These are phyloP conservation scores for Sugiyamaella qingdaonensis DNA, from an alignment of 805 yeast genomes.

Conservation along the genomic window DNA sequence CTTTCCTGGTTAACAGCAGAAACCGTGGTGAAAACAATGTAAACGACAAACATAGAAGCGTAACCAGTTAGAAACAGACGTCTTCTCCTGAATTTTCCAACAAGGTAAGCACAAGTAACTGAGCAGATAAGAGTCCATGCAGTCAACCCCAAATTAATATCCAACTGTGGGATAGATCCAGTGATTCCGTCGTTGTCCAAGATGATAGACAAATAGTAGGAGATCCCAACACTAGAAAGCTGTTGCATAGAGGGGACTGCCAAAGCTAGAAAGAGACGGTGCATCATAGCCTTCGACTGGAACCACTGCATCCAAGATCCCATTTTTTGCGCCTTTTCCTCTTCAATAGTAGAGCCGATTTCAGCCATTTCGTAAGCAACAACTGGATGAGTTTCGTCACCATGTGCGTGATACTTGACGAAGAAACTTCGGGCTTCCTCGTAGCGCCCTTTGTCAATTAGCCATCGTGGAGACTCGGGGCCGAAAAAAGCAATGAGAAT, in stretches of 20 bases:
- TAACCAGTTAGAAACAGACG: conserved; percentile 17
- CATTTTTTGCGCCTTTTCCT: conserved; percentile 17
- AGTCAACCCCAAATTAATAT: conserved; percentile 19
- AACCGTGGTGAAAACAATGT: conserved; percentile 40
- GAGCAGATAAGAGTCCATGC: conserved; percentile 3
- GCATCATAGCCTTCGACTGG: conserved; percentile 13
- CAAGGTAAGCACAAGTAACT: conserved; percentile 11
- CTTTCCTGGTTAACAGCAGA: conserved; percentile 46
- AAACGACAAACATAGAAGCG: conserved; percentile 11
- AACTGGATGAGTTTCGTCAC: conserved; percentile 22
- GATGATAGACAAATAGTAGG: conserved; percentile 48
- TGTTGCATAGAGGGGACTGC: conserved; percentile 15
- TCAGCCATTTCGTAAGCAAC: conserved; percentile 28
- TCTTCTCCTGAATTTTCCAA: conserved; percentile 11
- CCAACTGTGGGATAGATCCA: conserved; percentile 15
- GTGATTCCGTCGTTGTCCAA: conserved; percentile 52
- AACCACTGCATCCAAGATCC: conserved; percentile 19
- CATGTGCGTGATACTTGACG: conserved; percentile 18
- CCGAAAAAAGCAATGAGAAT: conserved; percentile 45
- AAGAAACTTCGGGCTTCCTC: conserved; percentile 51
- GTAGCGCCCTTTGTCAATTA: too few species aligned
- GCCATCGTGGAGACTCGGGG: conserved; percentile 88
- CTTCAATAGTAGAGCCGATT: conserved; percentile 20
- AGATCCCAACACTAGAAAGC: conserved; percentile 17
- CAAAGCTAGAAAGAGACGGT: conserved; percentile 11